Evolutionary conservation across 768 basidiomycete species (phyloP), one percentile per base, ranked within the genome.

Genomic region (Coprinopsis strossmayeri): DNA sequence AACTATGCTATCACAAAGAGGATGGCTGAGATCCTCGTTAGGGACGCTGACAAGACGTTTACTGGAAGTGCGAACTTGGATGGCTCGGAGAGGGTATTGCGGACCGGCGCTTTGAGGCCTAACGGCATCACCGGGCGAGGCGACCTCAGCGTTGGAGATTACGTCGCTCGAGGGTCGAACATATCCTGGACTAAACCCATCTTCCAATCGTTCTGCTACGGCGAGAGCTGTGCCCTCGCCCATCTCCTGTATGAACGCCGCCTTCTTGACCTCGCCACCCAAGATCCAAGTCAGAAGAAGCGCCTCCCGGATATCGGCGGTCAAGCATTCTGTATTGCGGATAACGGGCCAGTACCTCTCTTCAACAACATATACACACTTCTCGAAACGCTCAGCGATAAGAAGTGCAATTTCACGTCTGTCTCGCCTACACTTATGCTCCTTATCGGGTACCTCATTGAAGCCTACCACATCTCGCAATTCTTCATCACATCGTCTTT

Each of bases 41-140:
- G 65, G 47, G 64, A 50, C 15, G 58, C 66, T 3, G 72, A 73
- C 54, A 61, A 59, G 17, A 54, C 64, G 18, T 51, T 50, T 5
- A 65, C 67, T 1, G 62, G 63, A 7, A 15, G 7, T 7, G 30
- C 5, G 28, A 25, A n/a, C n/a, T n/a, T n/a, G n/a, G n/a, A n/a
- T n/a, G n/a, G n/a, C n/a, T n/a, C n/a, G n/a, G n/a, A 9, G 46
- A 45, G 5, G 55, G 51, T 17, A 10, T 60, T 89, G 38, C 74
- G 83, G 44, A 89, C 86, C 5, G 86, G 87, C 0, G 82, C 78
- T 53, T 69, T 90, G 34, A 78, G 87, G n/a, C 87, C 87, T 0
- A 88, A 88, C 51, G 85, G 83, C 0, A 64, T 87, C 2, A 90
- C 78, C 60, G 87, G 87, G 1, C 80, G 85, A 30, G 87, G 86